phyloP scores from a whole-genome alignment of 306 rosid genomes.

The Begonia masoniana region DNA sequence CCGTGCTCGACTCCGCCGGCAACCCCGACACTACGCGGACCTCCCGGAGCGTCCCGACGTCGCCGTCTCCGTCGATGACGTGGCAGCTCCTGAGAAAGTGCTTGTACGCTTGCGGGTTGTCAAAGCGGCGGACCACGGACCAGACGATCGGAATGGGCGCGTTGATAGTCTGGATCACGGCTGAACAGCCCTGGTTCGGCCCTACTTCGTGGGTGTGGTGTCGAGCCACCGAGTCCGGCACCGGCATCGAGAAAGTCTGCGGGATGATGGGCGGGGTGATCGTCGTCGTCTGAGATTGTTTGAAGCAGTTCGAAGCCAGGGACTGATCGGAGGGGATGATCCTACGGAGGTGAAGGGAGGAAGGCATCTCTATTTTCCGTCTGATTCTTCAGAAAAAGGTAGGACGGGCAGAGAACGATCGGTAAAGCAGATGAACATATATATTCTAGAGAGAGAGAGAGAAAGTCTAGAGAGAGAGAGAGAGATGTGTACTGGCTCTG shows the following conservation, averaged over 20 bases:
- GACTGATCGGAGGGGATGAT: conserved; percentile 24
- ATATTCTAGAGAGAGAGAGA: no score
- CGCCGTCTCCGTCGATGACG: conserved; percentile 51
- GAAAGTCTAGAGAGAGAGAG: conserved; percentile 6
- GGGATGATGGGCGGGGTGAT: conserved; percentile 8
- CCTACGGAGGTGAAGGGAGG: conserved; percentile 51
- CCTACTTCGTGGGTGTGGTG: conserved; percentile 43
- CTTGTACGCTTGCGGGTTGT: conserved; percentile 83
- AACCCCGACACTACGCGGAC: conserved; percentile 75
- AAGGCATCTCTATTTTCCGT: conserved; percentile 33
- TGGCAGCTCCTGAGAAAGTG: conserved; percentile 84
- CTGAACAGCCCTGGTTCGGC: conserved; percentile 60
- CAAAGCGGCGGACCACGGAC: conserved; percentile 79
- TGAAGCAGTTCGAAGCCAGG: conserved; percentile 21
- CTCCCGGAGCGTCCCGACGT: conserved; percentile 67
- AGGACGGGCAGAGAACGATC: conserved; percentile 1
- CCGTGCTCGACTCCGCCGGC: conserved; percentile 83
- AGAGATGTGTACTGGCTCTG: background rate
- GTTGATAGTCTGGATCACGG: conserved; percentile 53
- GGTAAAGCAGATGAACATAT: background rate
- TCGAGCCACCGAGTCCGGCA: conserved; percentile 29
- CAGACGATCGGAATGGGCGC: conserved; percentile 65
- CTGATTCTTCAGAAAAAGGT: conserved; percentile 4
- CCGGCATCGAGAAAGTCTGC: conserved; percentile 3
- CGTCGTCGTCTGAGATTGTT: conserved; percentile 14